Evolutionary conservation across 2,329 filamentous ascomycete genomes (phyloP).

Genomic region (Aspergillus sp.): DNA sequence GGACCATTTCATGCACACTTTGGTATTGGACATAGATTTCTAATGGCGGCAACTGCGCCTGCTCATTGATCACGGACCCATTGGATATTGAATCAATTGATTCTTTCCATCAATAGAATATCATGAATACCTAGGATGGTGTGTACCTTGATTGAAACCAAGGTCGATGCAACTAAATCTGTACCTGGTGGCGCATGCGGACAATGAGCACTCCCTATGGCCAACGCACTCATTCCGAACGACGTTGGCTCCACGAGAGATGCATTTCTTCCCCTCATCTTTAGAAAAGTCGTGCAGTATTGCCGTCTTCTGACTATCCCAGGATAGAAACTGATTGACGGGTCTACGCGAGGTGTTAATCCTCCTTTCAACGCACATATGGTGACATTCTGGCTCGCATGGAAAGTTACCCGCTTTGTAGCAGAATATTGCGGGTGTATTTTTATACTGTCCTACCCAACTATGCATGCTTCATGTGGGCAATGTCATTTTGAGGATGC

Average conservation of each 20-base stretch:
- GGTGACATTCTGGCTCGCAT: neutral
- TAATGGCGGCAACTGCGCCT: neutral
- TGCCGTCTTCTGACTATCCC: neutral
- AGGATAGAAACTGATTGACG: neutral
- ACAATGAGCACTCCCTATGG: neutral
- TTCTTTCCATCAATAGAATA: neutral
- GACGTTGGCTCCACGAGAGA: neutral
- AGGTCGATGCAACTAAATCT: neutral
- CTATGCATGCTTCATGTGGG: neutral
- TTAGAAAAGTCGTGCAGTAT: neutral
- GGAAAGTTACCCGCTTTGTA: neutral
- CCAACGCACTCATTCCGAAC: neutral
- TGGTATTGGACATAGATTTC: neutral
- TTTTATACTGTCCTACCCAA: neutral
- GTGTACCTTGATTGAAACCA: neutral
- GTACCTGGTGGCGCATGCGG: neutral
- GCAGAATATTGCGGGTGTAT: neutral
- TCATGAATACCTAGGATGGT: neutral
- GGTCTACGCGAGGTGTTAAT: neutral
- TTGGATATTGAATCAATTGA: neutral
- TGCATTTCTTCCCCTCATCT: neutral
- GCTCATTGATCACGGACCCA: neutral
- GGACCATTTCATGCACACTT: neutral
- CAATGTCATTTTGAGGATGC: neutral
- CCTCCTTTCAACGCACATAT: neutral